phyloP scores from a whole-genome alignment of 108 stramenopile genomes.

The Nitzschia palea region DNA sequence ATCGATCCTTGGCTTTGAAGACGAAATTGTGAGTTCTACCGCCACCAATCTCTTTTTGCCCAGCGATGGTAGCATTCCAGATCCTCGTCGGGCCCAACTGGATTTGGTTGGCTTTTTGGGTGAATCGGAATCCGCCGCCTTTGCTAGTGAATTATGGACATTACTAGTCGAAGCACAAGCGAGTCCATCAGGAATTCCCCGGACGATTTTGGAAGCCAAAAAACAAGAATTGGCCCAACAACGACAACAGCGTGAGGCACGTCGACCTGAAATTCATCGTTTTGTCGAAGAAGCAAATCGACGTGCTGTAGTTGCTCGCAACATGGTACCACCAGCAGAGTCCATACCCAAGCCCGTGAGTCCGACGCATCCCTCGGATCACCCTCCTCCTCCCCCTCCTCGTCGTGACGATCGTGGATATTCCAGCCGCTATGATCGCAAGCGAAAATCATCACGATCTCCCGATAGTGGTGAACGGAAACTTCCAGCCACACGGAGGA shows the following conservation, averaged over 20 bases:
- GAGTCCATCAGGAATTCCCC: conserved; percentile 65
- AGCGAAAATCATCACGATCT: not conserved
- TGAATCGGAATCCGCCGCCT: conserved; percentile 67
- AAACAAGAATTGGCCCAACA: conserved; percentile 68
- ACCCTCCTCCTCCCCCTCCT: conserved; percentile 1
- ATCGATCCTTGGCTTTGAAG: conserved; percentile 80
- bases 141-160: conserved; percentile 73
- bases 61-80: conserved; percentile 32
- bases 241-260: conserved; percentile 14
- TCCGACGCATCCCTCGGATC: conserved; percentile 25
- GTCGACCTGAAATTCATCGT: conserved; percentile 49
- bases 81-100: conserved; percentile 76
- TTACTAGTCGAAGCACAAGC: conserved; percentile 80
- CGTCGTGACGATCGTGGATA: not conserved
- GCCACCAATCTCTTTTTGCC: conserved; percentile 85
- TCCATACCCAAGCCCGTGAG: conserved; percentile 10
- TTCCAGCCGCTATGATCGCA: not conserved
- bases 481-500: not conserved
- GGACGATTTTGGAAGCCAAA: conserved; percentile 75
- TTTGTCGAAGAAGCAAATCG: conserved; percentile 55
- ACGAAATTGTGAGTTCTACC: conserved; percentile 81
- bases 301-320: conserved; percentile 53
- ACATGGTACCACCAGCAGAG: not conserved
- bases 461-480: not conserved
- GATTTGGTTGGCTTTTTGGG: conserved; percentile 84